Conservation (phyloP, 176 grass and related monocot species). For the Cenchrus fungigraminus region DNA sequence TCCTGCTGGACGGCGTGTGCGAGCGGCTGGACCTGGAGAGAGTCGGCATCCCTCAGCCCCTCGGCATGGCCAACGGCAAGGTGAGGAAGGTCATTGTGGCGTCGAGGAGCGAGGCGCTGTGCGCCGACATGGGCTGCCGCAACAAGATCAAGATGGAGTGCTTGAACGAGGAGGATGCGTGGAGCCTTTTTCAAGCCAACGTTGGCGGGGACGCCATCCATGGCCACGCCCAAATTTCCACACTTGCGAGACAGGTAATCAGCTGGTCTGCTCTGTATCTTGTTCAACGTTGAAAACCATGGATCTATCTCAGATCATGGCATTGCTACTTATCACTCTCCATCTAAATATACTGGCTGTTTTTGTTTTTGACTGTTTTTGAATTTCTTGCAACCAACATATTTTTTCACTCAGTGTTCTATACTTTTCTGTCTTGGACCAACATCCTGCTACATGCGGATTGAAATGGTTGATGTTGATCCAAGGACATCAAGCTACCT, state of each 20-base stretch:
- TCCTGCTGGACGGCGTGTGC: constrained; percentile 65
- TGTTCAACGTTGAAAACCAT: neutral
- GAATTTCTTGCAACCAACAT: neutral
- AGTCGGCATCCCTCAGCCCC: constrained; percentile 58
- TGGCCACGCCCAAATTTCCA: constrained; percentile 8
- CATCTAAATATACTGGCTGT: neutral
- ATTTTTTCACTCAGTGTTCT: neutral
- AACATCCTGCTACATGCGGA: neutral
- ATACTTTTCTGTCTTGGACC: neutral
- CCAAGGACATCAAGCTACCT: neutral
- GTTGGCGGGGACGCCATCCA: constrained; percentile 44
- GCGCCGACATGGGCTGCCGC: constrained; percentile 55
- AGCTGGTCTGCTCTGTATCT: neutral
- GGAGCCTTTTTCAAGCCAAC: constrained; percentile 54
- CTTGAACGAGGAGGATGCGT: constrained; percentile 48
- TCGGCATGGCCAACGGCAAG: constrained; percentile 29
- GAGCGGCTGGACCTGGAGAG: constrained; percentile 60
- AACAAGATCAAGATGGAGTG: constrained; percentile 64
- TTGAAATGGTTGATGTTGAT: neutral
- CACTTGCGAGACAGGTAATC: constrained; percentile 51
- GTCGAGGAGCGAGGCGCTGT: constrained; percentile 54
- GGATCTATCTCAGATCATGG: neutral
- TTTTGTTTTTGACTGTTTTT: neutral
- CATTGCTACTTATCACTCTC: neutral
- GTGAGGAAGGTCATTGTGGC: constrained; percentile 66